phyloP scores from a whole-genome alignment of 148 eudicot genomes.

The Fagopyrum esculentum region DNA sequence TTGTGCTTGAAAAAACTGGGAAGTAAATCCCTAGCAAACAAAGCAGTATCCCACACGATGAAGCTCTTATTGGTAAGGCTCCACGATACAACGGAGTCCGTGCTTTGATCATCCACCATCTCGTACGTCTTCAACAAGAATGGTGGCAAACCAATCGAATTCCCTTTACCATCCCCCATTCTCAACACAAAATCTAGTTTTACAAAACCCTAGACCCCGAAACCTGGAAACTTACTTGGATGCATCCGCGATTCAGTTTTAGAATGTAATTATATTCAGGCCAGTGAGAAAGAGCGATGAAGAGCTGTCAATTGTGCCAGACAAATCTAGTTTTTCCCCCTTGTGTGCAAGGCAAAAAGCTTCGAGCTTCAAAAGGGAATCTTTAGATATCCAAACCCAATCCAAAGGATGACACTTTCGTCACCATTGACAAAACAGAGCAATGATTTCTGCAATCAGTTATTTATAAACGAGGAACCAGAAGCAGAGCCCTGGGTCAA shows the following conservation, averaged over 20 bases:
- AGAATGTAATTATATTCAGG: background rate
- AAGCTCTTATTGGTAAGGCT: conserved; percentile 64
- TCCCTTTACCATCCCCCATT: conserved; percentile 69
- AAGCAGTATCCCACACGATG: conserved; percentile 66
- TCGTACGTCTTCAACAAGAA: conserved; percentile 79
- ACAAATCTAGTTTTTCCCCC: background rate
- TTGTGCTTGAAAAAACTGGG: conserved; percentile 88
- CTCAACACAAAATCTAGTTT: background rate
- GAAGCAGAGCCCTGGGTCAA: background rate
- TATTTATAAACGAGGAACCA: background rate
- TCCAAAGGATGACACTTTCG: background rate
- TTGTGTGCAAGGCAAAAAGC: background rate
- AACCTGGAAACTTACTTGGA: background rate
- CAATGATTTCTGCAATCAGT: background rate
- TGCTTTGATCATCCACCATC: conserved; percentile 77
- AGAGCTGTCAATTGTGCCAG: background rate
- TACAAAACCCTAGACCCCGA: background rate
- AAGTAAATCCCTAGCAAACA: conserved; percentile 59
- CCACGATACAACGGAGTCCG: conserved; percentile 68
- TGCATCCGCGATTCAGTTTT: background rate
- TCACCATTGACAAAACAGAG: background rate
- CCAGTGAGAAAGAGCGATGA: background rate
- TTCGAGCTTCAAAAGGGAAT: background rate
- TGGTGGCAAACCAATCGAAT: conserved; percentile 68
- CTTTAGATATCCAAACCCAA: background rate